Evolutionary conservation across 129 eudicot genomes (phyloP).

Genomic region (Centaurea solstitialis): DNA sequence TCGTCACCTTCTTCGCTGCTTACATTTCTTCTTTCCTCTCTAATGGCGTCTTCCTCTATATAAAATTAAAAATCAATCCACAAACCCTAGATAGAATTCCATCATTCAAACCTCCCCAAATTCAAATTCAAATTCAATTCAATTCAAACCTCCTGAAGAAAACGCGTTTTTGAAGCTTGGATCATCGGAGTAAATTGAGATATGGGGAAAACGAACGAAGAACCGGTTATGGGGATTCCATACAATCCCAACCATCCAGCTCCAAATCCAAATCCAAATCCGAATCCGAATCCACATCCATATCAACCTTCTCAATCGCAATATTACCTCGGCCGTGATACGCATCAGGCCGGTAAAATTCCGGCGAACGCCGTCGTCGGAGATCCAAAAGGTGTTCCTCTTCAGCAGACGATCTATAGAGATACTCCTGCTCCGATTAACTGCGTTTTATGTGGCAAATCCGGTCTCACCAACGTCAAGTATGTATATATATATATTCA

Average conservation of each 20-base stretch:
- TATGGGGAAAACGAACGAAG: constrained; percentile 44
- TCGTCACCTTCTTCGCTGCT: constrained; percentile 20
- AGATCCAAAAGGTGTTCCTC: constrained; percentile 88
- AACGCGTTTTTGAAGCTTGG: constrained; percentile 5
- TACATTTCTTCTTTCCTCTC: constrained; percentile 4
- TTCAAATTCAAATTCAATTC: background rate
- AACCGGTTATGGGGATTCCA: constrained; percentile 78
- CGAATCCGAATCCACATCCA: constrained; percentile 18
- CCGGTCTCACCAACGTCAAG: constrained; percentile 80
- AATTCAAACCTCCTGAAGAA: background rate
- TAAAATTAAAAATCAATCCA: no score
- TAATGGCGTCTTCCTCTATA: background rate
- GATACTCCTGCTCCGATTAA: constrained; percentile 95
- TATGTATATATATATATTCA: no score
- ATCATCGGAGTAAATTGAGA: constrained; percentile 15
- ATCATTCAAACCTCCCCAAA: background rate
- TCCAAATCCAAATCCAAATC: constrained; percentile 1
- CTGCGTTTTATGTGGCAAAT: constrained; percentile 61
- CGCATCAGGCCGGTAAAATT: constrained; percentile 55
- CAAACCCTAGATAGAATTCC: no score
- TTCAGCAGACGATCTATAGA: constrained; percentile 83
- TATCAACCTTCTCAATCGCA: constrained; percentile 35
- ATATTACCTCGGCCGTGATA: constrained; percentile 53
- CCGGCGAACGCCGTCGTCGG: constrained; percentile 79
- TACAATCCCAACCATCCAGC: constrained; percentile 48